A percentile compares a stretch with the other conserved stretches of the same genome.
These are phyloP conservation scores for Linnemannia exigua DNA, from an alignment of 192 early-diverging fungal species.

Conservation along the genomic window DNA sequence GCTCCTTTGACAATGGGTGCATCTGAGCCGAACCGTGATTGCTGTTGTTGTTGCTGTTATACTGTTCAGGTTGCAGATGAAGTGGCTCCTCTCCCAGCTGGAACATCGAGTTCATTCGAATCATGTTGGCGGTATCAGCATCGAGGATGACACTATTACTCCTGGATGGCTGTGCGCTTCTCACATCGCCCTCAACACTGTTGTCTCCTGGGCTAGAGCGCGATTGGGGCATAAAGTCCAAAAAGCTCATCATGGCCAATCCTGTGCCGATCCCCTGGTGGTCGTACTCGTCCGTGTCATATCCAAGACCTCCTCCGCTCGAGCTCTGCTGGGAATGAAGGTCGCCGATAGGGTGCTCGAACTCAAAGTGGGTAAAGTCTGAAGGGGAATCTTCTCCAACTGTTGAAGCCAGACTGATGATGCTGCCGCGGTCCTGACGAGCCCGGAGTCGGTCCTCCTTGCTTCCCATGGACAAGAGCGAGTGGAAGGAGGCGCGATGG, in stretches of 20 bases:
- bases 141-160: constrained; percentile 54
- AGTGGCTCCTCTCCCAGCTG: constrained; percentile 25
- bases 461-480: constrained; percentile 27
- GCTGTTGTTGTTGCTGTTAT: not conserved
- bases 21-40: not conserved
- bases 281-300: constrained; percentile 43
- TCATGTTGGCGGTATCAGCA: constrained; percentile 29
- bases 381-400: constrained; percentile 53
- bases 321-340: constrained; percentile 33
- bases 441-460: constrained; percentile 42
- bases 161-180: constrained; percentile 43
- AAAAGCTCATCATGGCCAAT: constrained; percentile 51
- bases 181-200: constrained; percentile 28
- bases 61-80: constrained; percentile 25
- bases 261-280: constrained; percentile 50
- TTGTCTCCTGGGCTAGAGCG: constrained; percentile 44
- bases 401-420: constrained; percentile 55
- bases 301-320: constrained; percentile 20
- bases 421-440: constrained; percentile 49
- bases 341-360: constrained; percentile 23
- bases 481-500: constrained; percentile 48
- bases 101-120: constrained; percentile 40
- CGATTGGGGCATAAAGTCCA: constrained; percentile 37
- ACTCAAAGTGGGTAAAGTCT: constrained; percentile 43
- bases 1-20: constrained; percentile 26